A percentile compares a stretch with the other conserved stretches of the same genome.
Conservation (phyloP, 805 yeast genomes). For the Myxozyma nipponensis region DNA sequence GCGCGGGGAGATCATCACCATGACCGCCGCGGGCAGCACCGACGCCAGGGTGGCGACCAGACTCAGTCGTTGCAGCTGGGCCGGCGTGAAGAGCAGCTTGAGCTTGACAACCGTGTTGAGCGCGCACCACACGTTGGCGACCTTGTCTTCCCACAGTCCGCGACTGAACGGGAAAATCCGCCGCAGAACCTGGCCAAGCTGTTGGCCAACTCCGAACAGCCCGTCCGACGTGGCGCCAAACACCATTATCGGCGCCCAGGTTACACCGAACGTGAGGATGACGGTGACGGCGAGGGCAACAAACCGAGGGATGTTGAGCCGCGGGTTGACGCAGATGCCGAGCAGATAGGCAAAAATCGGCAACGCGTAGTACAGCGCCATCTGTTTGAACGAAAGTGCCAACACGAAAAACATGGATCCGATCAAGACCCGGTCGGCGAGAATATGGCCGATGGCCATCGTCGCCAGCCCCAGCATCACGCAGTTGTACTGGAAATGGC, state of each 20-base stretch:
- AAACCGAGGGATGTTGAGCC: slow-evolving; percentile 56
- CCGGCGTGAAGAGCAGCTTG: slow-evolving; percentile 49
- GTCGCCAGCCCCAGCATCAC: slow-evolving; percentile 89
- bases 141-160: slow-evolving; percentile 96
- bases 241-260: slow-evolving; percentile 54
- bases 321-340: slow-evolving; percentile 46
- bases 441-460: slow-evolving; percentile 59
- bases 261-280: slow-evolving; percentile 46
- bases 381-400: slow-evolving; percentile 84
- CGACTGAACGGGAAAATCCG: slow-evolving; percentile 89
- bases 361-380: slow-evolving; percentile 92
- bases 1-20: slow-evolving; percentile 50
- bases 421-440: slow-evolving; percentile 57
- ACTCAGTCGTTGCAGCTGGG: slow-evolving; percentile 55
- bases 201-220: slow-evolving; percentile 30
- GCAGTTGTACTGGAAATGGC: slow-evolving; percentile 93
- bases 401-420: slow-evolving; percentile 76
- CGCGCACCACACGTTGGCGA: slow-evolving; percentile 98
- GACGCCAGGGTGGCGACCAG: slow-evolving; percentile 39
- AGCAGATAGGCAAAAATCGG: slow-evolving; percentile 77
- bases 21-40: slow-evolving; percentile 54
- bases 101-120: slow-evolving; percentile 74
- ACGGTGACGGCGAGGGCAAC: slow-evolving; percentile 63
- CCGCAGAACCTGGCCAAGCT: slow-evolving; percentile 52
- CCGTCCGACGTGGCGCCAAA: slow-evolving; percentile 5